These are phyloP conservation scores for Quercus rubra DNA, from an alignment of 306 rosid genomes.

Conservation along the genomic window DNA sequence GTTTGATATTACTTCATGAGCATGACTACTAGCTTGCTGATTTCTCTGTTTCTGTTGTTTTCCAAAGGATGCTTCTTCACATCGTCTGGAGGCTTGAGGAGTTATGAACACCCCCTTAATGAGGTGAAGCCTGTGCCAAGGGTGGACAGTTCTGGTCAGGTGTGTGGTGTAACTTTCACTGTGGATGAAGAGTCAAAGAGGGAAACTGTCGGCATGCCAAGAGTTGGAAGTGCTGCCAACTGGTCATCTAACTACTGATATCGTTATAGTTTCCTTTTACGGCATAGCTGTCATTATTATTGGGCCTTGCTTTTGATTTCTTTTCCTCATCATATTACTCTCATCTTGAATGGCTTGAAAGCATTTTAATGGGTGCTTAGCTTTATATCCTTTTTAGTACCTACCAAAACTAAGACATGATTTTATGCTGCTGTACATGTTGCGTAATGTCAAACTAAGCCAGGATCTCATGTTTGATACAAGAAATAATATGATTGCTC, in stretches of 20 bases:
- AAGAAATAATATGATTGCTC: conserved; percentile 38
- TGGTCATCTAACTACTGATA: conserved; percentile 78
- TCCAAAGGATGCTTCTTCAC: conserved; percentile 81
- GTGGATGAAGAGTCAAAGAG: conserved; percentile 73
- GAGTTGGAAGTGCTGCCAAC: conserved; percentile 98
- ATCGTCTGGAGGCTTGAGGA: conserved; percentile 84
- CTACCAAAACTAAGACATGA: conserved; percentile 18
- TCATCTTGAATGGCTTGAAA: conserved; percentile 18
- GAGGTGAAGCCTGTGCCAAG: conserved; percentile 92
- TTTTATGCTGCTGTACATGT: conserved; percentile 17
- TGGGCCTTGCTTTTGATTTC: conserved; percentile 17
- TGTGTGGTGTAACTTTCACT: conserved; percentile 82
- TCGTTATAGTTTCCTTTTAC: conserved; percentile 13
- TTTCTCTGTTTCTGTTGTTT: conserved; percentile 5
- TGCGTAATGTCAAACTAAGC: conserved; percentile 31
- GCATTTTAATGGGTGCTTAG: conserved; percentile 20
- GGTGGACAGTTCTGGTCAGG: conserved; percentile 86
- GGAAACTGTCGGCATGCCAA: conserved; percentile 81
- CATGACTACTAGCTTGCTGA: conserved; percentile 11
- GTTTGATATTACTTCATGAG: background rate
- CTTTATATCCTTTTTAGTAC: conserved; percentile 18
- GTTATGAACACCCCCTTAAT: conserved; percentile 87
- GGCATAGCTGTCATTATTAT: conserved; percentile 26
- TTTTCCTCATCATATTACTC: conserved; percentile 21
- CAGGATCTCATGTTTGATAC: conserved; percentile 27